Conservation (phyloP, 78 protist genomes). For the Dictyostelium capitatum region DNA sequence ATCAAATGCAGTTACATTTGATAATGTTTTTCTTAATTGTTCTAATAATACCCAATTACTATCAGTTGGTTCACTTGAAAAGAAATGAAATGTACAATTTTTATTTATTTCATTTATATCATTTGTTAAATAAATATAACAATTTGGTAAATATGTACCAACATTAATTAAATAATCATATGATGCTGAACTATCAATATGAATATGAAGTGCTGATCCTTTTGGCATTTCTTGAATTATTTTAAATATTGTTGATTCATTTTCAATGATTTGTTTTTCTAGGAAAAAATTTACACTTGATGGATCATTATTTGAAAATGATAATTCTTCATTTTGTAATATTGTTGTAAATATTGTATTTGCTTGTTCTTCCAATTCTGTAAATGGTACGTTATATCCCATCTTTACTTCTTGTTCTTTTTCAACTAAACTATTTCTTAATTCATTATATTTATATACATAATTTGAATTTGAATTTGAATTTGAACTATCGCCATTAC, state of each 20-base stretch:
- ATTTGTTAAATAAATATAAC: slow-evolving; percentile 35
- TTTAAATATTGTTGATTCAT: not conserved
- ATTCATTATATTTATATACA: not conserved
- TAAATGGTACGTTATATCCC: slow-evolving; percentile 24
- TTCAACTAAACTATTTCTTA: slow-evolving; percentile 5
- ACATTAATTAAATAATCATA: slow-evolving; percentile 45
- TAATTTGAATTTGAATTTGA: not conserved
- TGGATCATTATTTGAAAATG: slow-evolving; percentile 51
- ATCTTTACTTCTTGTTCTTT: slow-evolving; percentile 16
- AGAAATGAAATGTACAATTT: slow-evolving; percentile 46
- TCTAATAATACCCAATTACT: slow-evolving; percentile 5
- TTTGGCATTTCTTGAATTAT: slow-evolving; percentile 64
- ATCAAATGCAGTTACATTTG: slow-evolving; percentile 38
- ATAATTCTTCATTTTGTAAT: slow-evolving; percentile 46
- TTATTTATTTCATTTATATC: not conserved
- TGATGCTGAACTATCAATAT: slow-evolving; percentile 45
- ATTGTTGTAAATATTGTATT: slow-evolving; percentile 35
- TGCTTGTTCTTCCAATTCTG: slow-evolving; percentile 26
- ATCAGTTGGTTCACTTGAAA: slow-evolving; percentile 3
- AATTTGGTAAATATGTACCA: slow-evolving; percentile 68
- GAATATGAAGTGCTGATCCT: slow-evolving; percentile 52
- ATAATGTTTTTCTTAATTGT: not conserved
- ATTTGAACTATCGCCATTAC: not conserved
- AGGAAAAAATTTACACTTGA: slow-evolving; percentile 31
- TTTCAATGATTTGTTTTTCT: slow-evolving; percentile 23